Conservation (phyloP, 371 early-diverging fungal genomes). For the Zancudomyces culisetae region DNA sequence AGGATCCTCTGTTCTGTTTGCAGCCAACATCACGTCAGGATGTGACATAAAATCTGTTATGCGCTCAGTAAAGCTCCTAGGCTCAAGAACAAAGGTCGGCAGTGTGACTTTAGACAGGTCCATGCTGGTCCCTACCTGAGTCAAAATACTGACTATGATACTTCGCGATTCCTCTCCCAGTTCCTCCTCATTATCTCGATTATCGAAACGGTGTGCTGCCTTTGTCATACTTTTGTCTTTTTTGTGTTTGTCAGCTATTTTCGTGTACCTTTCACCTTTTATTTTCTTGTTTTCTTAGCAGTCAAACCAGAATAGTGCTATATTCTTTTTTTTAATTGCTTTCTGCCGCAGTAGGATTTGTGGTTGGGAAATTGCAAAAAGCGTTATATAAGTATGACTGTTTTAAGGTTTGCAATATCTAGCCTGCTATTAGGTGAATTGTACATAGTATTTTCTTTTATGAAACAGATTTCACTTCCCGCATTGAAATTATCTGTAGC, state of each 20-base stretch:
- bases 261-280: constrained; percentile 23
- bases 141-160: constrained; percentile 64
- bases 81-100: constrained; percentile 92
- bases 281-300: too few relatives aligned
- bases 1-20: constrained; percentile 42
- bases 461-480: too few relatives aligned
- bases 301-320: too few relatives aligned
- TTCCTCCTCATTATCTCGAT: constrained; percentile 34
- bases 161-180: constrained; percentile 71
- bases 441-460: too few relatives aligned
- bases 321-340: too few relatives aligned
- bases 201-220: constrained; percentile 1
- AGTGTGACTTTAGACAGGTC: constrained; percentile 79
- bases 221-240: neutral
- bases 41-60: constrained; percentile 92
- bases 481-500: too few relatives aligned
- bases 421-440: too few relatives aligned
- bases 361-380: too few relatives aligned
- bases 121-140: constrained; percentile 71
- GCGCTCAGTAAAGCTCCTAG: constrained; percentile 83
- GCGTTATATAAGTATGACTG: too few relatives aligned
- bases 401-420: too few relatives aligned
- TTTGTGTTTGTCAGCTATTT: constrained; percentile 8
- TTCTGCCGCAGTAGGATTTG: too few relatives aligned
- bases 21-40: constrained; percentile 63